Conservation (phyloP, 441 rosid species). For the Isatis lusitanica region DNA sequence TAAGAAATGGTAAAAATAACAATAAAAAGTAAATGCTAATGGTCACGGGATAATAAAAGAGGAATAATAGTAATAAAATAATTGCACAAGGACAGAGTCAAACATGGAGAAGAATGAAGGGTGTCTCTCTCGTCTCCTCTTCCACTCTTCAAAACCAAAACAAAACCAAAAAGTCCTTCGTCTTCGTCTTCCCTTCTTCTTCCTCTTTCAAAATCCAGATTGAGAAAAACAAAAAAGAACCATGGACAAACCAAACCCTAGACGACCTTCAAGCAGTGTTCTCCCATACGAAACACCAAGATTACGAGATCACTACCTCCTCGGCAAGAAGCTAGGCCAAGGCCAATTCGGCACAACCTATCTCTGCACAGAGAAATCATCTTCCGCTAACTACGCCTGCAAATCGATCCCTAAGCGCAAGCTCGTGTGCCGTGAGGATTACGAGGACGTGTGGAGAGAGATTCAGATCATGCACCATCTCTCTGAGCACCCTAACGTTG, state of each 20-base stretch:
- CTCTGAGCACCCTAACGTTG: slow-evolving; percentile 53
- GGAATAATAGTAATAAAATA: background rate
- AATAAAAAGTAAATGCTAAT: background rate
- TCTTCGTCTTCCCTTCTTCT: background rate
- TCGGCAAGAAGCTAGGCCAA: slow-evolving; percentile 54
- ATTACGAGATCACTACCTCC: slow-evolving; percentile 42
- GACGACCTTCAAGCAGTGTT: slow-evolving; percentile 42
- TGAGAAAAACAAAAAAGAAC: background rate
- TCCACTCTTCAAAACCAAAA: background rate
- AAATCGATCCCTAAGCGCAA: slow-evolving; percentile 62
- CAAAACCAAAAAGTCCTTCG: background rate
- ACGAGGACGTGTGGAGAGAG: slow-evolving; percentile 81
- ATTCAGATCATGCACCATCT: slow-evolving; percentile 73
- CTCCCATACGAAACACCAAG: slow-evolving; percentile 49
- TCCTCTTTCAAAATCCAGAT: background rate
- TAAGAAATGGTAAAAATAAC: background rate
- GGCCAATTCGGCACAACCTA: slow-evolving; percentile 65
- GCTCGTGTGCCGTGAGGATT: slow-evolving; percentile 67
- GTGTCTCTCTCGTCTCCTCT: slow-evolving; percentile 1
- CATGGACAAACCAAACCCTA: slow-evolving; percentile 24
- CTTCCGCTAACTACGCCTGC: slow-evolving; percentile 45
- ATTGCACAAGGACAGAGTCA: slow-evolving; percentile 1
- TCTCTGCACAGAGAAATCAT: slow-evolving; percentile 47
- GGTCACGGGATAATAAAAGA: slow-evolving; percentile 7
- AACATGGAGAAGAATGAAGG: slow-evolving; percentile 6